phyloP scores from a whole-genome alignment of 1,284 basidiomycete species.

The Ustilago hordei region DNA sequence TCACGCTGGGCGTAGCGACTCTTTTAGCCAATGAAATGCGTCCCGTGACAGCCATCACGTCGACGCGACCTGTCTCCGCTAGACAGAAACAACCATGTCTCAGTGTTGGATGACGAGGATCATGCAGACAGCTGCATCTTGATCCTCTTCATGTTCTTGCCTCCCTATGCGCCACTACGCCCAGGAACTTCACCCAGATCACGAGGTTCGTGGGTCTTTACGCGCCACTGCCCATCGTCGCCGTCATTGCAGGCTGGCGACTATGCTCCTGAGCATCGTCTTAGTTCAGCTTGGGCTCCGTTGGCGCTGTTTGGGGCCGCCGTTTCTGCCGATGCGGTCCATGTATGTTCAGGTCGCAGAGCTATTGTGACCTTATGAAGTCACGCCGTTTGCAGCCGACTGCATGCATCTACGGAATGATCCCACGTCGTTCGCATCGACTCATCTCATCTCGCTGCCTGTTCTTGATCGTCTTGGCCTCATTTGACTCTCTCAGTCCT shows the following conservation, averaged over 20 bases:
- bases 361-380: background rate
- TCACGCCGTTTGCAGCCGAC: background rate
- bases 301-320: too few species aligned
- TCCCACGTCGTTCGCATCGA: background rate
- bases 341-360: background rate
- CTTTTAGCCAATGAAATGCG: too few species aligned
- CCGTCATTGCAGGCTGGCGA: too few species aligned
- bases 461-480: background rate
- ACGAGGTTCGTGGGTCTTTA: too few species aligned
- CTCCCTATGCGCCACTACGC: background rate
- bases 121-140: background rate
- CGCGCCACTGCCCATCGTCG: too few species aligned
- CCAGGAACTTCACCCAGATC: background rate
- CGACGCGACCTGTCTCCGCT: background rate
- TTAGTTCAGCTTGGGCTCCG: too few species aligned
- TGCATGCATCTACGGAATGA: background rate
- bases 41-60: background rate
- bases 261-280: too few species aligned
- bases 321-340: background rate
- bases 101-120: background rate
- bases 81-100: background rate
- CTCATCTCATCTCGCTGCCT: background rate
- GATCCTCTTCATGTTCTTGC: background rate
- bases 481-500: too few species aligned
- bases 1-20: too few species aligned